phyloP scores from a whole-genome alignment of 2,329 filamentous ascomycete genomes.

The Venturia oleaginea region DNA sequence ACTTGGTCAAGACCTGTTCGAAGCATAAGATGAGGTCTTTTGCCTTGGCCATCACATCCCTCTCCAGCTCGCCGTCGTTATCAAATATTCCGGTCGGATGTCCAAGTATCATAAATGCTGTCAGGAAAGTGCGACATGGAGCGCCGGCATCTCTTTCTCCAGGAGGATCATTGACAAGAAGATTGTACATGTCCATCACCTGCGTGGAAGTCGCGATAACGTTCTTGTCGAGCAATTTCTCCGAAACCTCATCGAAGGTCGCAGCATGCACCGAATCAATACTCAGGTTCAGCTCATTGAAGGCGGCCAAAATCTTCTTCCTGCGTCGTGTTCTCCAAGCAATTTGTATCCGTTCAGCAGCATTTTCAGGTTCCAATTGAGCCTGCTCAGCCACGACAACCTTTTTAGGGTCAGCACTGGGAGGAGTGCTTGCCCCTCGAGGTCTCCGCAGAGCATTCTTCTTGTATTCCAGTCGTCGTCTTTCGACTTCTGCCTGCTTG shows the following conservation, averaged over 20 bases:
- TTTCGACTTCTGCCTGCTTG: slow-evolving; percentile 67
- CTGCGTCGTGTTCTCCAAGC: slow-evolving; percentile 57
- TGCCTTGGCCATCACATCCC: slow-evolving; percentile 68
- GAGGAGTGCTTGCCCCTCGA: slow-evolving; percentile 46
- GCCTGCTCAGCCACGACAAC: slow-evolving; percentile 17
- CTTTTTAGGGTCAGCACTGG: slow-evolving; percentile 36
- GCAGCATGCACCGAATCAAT: slow-evolving; percentile 62
- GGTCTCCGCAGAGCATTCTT: slow-evolving; percentile 45
- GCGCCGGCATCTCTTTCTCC: slow-evolving; percentile 52
- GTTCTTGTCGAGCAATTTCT: slow-evolving; percentile 56
- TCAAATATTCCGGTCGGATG: slow-evolving; percentile 71
- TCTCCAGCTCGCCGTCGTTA: slow-evolving; percentile 59
- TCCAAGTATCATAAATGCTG: slow-evolving; percentile 69
- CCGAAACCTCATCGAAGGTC: slow-evolving; percentile 65
- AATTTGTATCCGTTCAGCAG: slow-evolving; percentile 57
- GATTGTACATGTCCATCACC: slow-evolving; percentile 59
- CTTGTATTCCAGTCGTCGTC: slow-evolving; percentile 50
- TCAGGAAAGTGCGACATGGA: slow-evolving; percentile 56
- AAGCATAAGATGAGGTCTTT: slow-evolving; percentile 70
- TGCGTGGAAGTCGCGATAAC: slow-evolving; percentile 58
- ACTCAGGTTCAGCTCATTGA: slow-evolving; percentile 56
- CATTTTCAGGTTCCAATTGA: slow-evolving; percentile 49
- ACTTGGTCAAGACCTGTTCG: slow-evolving; percentile 59
- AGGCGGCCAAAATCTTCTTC: slow-evolving; percentile 54
- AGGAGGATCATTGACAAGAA: slow-evolving; percentile 48